Evolutionary conservation across 805 yeast genomes (phyloP), one percentile per base, ranked within the genome.

Genomic region (Pichia thaimueangensis): DNA sequence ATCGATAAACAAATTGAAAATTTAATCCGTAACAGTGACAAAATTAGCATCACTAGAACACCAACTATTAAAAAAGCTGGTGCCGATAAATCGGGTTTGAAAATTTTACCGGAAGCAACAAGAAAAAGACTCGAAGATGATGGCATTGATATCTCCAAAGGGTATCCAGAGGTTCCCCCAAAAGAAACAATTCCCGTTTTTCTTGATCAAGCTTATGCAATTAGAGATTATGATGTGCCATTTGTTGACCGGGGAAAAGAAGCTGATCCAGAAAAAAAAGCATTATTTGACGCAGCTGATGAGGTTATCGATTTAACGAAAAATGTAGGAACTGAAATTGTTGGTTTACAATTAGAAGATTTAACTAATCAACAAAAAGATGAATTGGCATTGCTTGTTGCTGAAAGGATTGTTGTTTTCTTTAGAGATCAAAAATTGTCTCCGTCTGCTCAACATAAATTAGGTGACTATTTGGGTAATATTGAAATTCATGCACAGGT

Each of bases 361-460:
- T 57, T 72, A 39, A 62, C 55, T 30, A 67, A 70, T 45, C 45
- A 62, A 52, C 76, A 72, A 53, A 60, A 56, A 39, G 73, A 72
- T 50, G 75, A 72, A 52, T 57, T 72, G 36, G 76, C 76, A 2
- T 54, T 70, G 6, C 55, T 72, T 34, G 57, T 70, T 28, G 71
- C 75, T 21, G 74, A 69, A 54, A 60, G 78, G 48, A 67, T 67
- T 20, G 76, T 71, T 34, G 77, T 72, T 15, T 70, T 73, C 51
- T 72, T 73, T 60, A 55, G 71, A 41, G 65, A 70, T 45, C 77
- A 71, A 57, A 70, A 71, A 43, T 53, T 71, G 31, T 47, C 67
- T 23, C 71, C 72, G 19, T 65, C 63, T 48, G 60, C 62, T 45
- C 77, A 71, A 53, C 53, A 64, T 42, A 71, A 61, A 37, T 50